Conservation (phyloP, 108 stramenopile genomes). For the Fragilaria radians region DNA sequence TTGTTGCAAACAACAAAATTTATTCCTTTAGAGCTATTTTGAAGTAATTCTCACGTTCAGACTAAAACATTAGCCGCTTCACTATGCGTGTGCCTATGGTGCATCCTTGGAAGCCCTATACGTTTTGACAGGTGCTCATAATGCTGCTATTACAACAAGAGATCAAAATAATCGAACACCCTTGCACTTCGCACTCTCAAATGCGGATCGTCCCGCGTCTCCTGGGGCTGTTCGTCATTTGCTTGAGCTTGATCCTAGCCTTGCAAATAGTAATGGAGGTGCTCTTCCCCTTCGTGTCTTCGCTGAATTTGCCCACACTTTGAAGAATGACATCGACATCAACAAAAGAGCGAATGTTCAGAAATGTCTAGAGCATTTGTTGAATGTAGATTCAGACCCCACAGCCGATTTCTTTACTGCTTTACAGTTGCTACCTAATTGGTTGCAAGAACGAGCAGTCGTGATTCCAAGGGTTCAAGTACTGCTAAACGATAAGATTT, state of each 20-base stretch:
- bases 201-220: constrained; percentile 54
- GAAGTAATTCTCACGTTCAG: neutral
- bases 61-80: constrained; percentile 54
- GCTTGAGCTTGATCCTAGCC: constrained; percentile 33
- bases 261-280: constrained; percentile 49
- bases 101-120: constrained; percentile 56
- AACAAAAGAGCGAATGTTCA: constrained; percentile 34
- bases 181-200: constrained; percentile 72
- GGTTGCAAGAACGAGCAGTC: constrained; percentile 56
- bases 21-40: neutral
- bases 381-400: constrained; percentile 57
- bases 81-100: constrained; percentile 85
- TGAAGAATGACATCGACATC: constrained; percentile 33
- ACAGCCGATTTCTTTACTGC: constrained; percentile 74
- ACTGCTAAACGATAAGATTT: constrained; percentile 63
- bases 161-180: constrained; percentile 58
- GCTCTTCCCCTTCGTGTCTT: constrained; percentile 57
- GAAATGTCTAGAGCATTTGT: constrained; percentile 46
- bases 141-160: constrained; percentile 36
- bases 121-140: constrained; percentile 49
- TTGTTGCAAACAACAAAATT: neutral
- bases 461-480: constrained; percentile 50
- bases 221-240: constrained; percentile 58
- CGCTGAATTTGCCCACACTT: constrained; percentile 44
- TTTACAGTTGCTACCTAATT: constrained; percentile 57